Base-by-base conservation (phyloP, 805 yeast species). In the Yarrowia keelungensis region DNA sequence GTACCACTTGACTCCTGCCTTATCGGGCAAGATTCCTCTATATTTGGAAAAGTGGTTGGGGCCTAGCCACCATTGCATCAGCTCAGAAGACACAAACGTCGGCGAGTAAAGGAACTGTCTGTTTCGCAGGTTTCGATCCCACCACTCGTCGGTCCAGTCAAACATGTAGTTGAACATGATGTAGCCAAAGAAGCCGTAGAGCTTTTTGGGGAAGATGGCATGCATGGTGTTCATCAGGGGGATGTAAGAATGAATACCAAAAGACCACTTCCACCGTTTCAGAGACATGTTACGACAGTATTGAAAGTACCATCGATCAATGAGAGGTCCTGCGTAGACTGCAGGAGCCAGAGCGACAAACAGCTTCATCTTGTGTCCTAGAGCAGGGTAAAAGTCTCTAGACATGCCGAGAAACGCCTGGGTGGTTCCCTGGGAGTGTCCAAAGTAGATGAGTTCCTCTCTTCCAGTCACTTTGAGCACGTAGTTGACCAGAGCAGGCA, bases 361-460 rank as follows among this genome's bases (percentile, higher is more conserved):
- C 67, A 85, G 83, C 68, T 87, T 88, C 19, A 94, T 77, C 71
- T 86, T 87, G 4, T 80, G 78, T 58, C 86, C 86, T 46, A 86
- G 72, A 15, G 78, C 77, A 66, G 84, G 81, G 39, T 75, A 54
- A 51, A 76, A 76, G 26, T 83, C 84, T 66, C 81, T 79, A 16
- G 89, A 83, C 43, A 95, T 79, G 59, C 92, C 85, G 73, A 90
- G 79, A 68, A 92, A 89, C 0, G 89, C 83, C 77, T 93, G 97
- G 0, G 97, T 87, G 1, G 97, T 92, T 0, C 98, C 98, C 78
- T 95, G 98, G 15, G 97, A 91, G 76, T 94, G 99, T 1, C 93
- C 93, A 10, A 88, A 83, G 26, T 94, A 77, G 0, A 89, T 82
- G 8, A 93, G 79, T 78, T 77, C 74, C 5, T 70, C 68, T 11